A percentile compares a stretch with the other conserved stretches of the same genome.
Conservation (phyloP, 2,329 filamentous ascomycete genomes). For the Dactylellina cionopaga region DNA sequence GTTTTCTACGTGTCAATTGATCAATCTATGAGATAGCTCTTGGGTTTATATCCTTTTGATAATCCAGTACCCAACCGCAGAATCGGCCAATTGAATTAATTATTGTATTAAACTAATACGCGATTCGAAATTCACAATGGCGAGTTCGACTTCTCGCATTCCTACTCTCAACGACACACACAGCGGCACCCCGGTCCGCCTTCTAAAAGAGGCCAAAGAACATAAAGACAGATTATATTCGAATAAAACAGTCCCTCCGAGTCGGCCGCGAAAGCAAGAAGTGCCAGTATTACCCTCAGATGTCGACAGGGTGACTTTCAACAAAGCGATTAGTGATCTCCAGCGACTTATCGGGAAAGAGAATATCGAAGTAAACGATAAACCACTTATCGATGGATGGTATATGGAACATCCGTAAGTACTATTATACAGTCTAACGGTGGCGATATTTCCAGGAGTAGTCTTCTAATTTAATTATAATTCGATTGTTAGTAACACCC, state of each 20-base stretch:
- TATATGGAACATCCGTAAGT: slow-evolving; percentile 60
- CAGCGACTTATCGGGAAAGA: slow-evolving; percentile 59
- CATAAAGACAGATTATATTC: slow-evolving; percentile 60
- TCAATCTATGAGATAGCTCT: no score
- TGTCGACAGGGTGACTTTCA: slow-evolving; percentile 60
- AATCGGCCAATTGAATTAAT: no score
- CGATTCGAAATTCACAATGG: slow-evolving; percentile 12
- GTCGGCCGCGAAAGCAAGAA: slow-evolving; percentile 55
- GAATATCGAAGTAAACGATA: slow-evolving; percentile 62
- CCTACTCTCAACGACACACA: slow-evolving; percentile 57
- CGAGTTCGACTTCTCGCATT: slow-evolving; percentile 11
- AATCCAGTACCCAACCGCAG: no score
- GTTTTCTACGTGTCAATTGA: no score
- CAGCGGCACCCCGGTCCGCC: slow-evolving; percentile 61
- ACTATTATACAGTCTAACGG: no score
- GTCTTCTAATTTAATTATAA: neutral
- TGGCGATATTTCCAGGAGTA: no score
- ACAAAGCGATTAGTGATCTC: slow-evolving; percentile 60
- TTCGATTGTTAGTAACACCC: slow-evolving; percentile 59
- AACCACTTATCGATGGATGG: slow-evolving; percentile 60
- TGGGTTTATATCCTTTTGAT: no score
- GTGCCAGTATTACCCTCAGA: slow-evolving; percentile 61
- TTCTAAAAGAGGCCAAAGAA: slow-evolving; percentile 60
- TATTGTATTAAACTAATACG: no score
- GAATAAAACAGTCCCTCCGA: slow-evolving; percentile 59